These are phyloP conservation scores for Orbilia ellipsospora DNA, from an alignment of 2,329 filamentous ascomycete genomes.

Conservation along the genomic window DNA sequence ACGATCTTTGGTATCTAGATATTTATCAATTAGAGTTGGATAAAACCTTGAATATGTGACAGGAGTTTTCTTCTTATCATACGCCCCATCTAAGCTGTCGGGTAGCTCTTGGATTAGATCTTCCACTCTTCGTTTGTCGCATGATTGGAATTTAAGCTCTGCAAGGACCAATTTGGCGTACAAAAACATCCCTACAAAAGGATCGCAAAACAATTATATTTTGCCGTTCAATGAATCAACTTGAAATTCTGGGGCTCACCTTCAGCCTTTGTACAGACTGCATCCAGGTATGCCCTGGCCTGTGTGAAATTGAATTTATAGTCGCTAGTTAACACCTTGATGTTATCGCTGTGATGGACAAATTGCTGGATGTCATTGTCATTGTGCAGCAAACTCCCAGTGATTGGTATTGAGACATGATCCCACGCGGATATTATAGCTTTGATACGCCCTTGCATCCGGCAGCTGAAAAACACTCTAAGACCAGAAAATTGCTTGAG, in stretches of 20 bases:
- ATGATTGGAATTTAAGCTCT: background rate
- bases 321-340: background rate
- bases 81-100: conserved; percentile 12
- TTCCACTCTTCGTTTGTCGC: background rate
- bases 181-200: conserved; percentile 44
- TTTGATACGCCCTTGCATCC: conserved; percentile 13
- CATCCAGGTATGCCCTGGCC: background rate
- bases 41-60: background rate
- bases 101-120: conserved; percentile 18
- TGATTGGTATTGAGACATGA: background rate
- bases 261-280: conserved; percentile 5
- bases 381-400: background rate
- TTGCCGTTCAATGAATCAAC: too few relatives aligned
- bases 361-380: conserved; percentile 2
- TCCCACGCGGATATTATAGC: background rate
- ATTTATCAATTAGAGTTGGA: background rate
- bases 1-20: conserved; percentile 13
- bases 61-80: background rate
- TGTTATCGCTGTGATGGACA: conserved; percentile 13
- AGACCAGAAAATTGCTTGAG: background rate
- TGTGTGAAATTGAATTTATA: background rate
- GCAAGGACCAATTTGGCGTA: conserved; percentile 25
- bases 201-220: too few relatives aligned
- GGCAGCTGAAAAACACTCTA: conserved; percentile 21
- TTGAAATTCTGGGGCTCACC: conserved; percentile 9